Base-by-base conservation (phyloP, 352 stramenopile genomes). In the Phytopythium sindhum region DNA sequence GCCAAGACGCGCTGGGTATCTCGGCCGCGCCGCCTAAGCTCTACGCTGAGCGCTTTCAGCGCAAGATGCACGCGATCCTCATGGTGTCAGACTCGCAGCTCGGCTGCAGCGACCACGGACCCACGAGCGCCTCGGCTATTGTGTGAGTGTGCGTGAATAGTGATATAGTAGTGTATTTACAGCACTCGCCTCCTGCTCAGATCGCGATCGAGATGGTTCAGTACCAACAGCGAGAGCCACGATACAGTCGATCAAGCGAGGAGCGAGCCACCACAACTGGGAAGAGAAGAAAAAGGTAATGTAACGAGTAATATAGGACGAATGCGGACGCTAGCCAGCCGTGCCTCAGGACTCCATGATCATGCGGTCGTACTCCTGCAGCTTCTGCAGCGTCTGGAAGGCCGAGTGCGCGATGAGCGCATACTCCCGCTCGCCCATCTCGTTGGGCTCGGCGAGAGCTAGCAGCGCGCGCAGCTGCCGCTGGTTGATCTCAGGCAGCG, bases 291-390 rank as follows among this genome's bases (percentile, higher is more conserved):
- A 60, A 60, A 51, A 51, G 55, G 35, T 60, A 29, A 51, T 60
- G 55, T 60, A 51, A 37, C 52, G 33, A 58, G 52, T 58, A 58
- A 58, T 58, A 45, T 58, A 58, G 12, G 28, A 3, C 31, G 33
- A 12, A 12, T 41, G 28, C 42, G 51, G 28, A 57, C 51, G 28
- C 8, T 2, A 12, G 37, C 33, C 19, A 4, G 1, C n/a, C n/a
- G n/a, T n/a, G 11, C 19, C 21, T 60, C 26, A 60, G 21, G 77
- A 78, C 65, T 90, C 81, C 50, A 78, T 69, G 57, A 90, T 81
- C 79, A 90, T 93, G 72, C 84, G 79, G 68, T 89, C 84, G 63
- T 95, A 95, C 63, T 95, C 84, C 57, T 95, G 79, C 21, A 95
- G 72, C 63, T 89, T 90, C 68, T 95, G 84, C 24, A 93, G 61